phyloP scores from a whole-genome alignment of 2,329 filamentous ascomycete genomes.

The Botrytis tulipae region DNA sequence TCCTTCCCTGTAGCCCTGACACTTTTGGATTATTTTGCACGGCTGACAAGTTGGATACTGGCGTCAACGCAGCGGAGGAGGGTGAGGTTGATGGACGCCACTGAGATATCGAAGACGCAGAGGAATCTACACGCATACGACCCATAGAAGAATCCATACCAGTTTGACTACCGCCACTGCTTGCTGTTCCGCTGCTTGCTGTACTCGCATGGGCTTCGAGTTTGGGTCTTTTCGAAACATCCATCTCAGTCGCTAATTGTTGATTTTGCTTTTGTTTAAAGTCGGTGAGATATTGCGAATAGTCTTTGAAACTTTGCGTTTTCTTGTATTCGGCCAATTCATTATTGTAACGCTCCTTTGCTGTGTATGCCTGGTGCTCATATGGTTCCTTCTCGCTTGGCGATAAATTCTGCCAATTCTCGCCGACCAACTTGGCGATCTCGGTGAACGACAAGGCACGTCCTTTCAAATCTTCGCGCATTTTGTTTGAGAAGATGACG shows the following conservation, averaged over 20 bases:
- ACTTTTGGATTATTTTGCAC: constrained; percentile 10
- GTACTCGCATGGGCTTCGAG: constrained; percentile 33
- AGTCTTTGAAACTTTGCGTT: constrained; percentile 65
- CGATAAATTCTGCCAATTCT: constrained; percentile 74
- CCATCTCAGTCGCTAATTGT: constrained; percentile 43
- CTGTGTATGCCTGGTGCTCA: constrained; percentile 67
- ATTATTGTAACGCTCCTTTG: constrained; percentile 75
- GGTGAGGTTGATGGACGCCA: constrained; percentile 28
- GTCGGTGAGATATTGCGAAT: constrained; percentile 70
- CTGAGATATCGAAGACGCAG: constrained; percentile 26
- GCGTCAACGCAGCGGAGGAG: constrained; percentile 2
- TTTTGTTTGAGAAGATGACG: constrained; percentile 82
- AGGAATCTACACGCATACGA: constrained; percentile 30
- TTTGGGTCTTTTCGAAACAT: constrained; percentile 37
- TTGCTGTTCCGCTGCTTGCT: constrained; percentile 32
- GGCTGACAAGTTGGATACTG: constrained; percentile 22
- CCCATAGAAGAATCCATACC: constrained; percentile 25
- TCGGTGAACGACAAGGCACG: constrained; percentile 78
- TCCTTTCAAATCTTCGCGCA: constrained; percentile 74
- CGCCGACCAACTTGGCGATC: constrained; percentile 78
- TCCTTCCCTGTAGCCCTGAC: constrained; percentile 15
- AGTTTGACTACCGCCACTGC: constrained; percentile 28
- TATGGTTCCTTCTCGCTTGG: constrained; percentile 67
- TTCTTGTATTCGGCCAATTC: constrained; percentile 75
- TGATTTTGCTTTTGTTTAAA: constrained; percentile 72